Evolutionary conservation across 345 rosid species (phyloP), one percentile per base, ranked within the genome.

Genomic region (Sonneratia caseolaris): DNA sequence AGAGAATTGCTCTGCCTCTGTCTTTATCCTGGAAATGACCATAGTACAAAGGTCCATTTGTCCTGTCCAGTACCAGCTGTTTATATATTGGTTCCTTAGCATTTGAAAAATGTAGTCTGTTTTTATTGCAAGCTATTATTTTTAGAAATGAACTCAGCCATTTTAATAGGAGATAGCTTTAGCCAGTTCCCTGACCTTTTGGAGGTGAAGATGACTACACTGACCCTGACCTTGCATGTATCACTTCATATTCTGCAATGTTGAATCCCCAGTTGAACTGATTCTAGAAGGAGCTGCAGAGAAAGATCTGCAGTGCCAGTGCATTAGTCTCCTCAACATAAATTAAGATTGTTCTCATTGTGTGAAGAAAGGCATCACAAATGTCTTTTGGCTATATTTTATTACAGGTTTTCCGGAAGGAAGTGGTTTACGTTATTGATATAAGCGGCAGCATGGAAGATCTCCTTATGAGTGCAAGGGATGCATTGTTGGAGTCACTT

Each of bases 381-480:
- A 9, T 24, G 32, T 12, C 16, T 2, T 10, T 27, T 62, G 38
- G 27, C 19, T 3, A 35, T 62, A 62, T 42, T 19, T 68, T 3
- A 0, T 40, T 72, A 76, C 66, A 94, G 98, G 81, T 86, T 48
- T 95, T 89, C 80, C 84, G 79, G 77, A 80, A 82, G 73, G 90
- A 88, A 81, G 85, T 95, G 35, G 87, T 90, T 73, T 92, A 86
- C 76, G 80, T 92, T 18, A 73, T 95, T 18, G 99, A 95, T 74
- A 84, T 81, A 72, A 92, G 99, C 76, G 89, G 87, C 76, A 95
- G 99, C 77, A 90, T 95, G 96, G 79, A 75, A 74, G 93, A 96
- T 72, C 91, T 88, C 0, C 82, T 95, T 21, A 85, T 86, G 78
- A 84, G 74, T 74, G 86, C 83, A 7, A 92, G 86, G 85, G 88